Evolutionary conservation across 257 asterid genomes (phyloP).

Genomic region (Solanum bulbocastanum): DNA sequence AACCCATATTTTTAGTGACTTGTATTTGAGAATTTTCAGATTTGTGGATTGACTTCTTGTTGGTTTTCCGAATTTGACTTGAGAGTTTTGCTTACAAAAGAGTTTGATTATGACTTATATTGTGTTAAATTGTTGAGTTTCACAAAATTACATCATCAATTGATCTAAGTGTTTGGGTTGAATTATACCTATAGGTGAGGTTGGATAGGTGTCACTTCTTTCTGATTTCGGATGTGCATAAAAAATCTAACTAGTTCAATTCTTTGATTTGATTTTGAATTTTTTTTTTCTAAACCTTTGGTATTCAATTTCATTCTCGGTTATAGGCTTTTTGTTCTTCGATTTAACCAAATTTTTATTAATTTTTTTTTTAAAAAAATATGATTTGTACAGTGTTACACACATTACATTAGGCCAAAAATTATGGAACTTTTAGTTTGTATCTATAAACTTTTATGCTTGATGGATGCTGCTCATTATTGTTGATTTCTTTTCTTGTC

Average conservation of each 20-base stretch:
- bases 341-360: not conserved
- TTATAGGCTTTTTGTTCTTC: too few relatives aligned
- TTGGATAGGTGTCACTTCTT: not conserved
- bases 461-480: too few relatives aligned
- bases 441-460: too few relatives aligned
- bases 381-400: not conserved
- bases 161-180: not conserved
- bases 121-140: not conserved
- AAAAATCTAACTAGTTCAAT: too few relatives aligned
- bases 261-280: too few relatives aligned
- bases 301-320: not conserved
- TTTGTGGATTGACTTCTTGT: too few relatives aligned
- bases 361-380: accelerated
- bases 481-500: too few relatives aligned
- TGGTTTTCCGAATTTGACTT: not conserved
- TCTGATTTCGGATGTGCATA: too few relatives aligned
- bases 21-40: not conserved
- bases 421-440: not conserved
- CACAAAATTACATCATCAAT: not conserved
- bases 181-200: not conserved
- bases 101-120: not conserved
- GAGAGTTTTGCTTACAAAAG: not conserved
- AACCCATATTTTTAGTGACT: not conserved
- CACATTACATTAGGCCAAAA: not conserved
- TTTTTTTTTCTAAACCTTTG: too few relatives aligned